These are phyloP conservation scores for Calocybe gangraenosa DNA, from an alignment of 768 basidiomycete genomes.

Conservation along the genomic window DNA sequence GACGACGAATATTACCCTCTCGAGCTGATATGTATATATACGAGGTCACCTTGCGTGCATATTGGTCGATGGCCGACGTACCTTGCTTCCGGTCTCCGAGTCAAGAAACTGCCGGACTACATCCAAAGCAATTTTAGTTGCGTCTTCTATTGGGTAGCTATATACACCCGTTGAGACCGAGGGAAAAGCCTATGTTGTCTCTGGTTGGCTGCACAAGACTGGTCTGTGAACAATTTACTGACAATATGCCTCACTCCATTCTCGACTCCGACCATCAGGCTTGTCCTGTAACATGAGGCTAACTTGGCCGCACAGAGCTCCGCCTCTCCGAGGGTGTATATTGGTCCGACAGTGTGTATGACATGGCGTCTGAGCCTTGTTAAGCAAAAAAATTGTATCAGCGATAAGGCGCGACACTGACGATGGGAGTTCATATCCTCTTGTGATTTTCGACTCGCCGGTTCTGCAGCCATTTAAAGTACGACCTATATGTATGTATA, in stretches of 20 bases:
- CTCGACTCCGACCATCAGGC: constrained; percentile 58
- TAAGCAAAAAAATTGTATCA: background rate
- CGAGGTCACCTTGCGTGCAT: constrained; percentile 2
- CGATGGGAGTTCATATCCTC: constrained; percentile 74
- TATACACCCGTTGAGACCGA: constrained; percentile 79
- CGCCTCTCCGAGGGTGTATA: constrained; percentile 42
- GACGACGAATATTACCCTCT: constrained; percentile 72
- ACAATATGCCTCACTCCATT: constrained; percentile 65
- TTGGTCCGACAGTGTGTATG: constrained; percentile 81
- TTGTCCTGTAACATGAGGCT: constrained; percentile 62
- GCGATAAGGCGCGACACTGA: constrained; percentile 31
- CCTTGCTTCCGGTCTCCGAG: constrained; percentile 43
- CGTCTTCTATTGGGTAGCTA: constrained; percentile 70
- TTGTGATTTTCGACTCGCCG: constrained; percentile 77
- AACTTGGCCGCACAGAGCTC: constrained; percentile 50
- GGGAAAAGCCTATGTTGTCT: constrained; percentile 60
- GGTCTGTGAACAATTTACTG: constrained; percentile 16
- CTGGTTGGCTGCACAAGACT: background rate
- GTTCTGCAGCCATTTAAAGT: constrained; percentile 63
- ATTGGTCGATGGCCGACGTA: constrained; percentile 17
- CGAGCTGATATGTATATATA: constrained; percentile 36
- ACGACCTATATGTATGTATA: constrained; percentile 38
- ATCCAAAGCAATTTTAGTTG: constrained; percentile 65
- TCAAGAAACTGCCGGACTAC: constrained; percentile 57
- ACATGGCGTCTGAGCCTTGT: constrained; percentile 44